phyloP scores from a whole-genome alignment of 306 rosid genomes.

The Cucurbita moschata region DNA sequence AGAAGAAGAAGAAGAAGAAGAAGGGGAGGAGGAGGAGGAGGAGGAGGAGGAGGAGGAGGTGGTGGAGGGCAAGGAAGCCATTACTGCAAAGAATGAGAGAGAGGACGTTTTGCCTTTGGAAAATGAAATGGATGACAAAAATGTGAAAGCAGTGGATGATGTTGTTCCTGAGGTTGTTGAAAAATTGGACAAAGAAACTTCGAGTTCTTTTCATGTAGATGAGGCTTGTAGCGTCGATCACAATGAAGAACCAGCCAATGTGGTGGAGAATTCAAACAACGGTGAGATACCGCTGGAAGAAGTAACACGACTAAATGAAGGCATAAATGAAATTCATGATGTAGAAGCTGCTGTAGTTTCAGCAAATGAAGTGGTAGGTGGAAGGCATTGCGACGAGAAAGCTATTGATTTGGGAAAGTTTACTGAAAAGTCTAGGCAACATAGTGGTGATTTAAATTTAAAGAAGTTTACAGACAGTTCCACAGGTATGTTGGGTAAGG shows the following conservation, averaged over 20 bases:
- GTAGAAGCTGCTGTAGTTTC: conserved; percentile 23
- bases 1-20: conserved; percentile 8
- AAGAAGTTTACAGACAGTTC: conserved; percentile 22
- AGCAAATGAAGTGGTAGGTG: conserved; percentile 24
- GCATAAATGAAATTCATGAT: conserved; percentile 18
- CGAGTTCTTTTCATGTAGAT: conserved; percentile 19
- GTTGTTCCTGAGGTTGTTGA: conserved; percentile 1
- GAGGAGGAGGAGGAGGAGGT: background rate
- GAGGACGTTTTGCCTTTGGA: conserved; percentile 16
- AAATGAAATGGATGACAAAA: conserved; percentile 9
- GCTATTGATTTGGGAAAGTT: conserved; percentile 10
- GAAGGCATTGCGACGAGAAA: conserved; percentile 23
- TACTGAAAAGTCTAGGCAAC: conserved; percentile 20
- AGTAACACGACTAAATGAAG: conserved; percentile 26
- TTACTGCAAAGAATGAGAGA: conserved; percentile 6
- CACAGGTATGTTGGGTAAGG: conserved; percentile 22
- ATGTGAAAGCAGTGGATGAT: conserved; percentile 19
- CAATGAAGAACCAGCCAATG: conserved; percentile 11
- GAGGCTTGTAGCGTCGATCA: conserved; percentile 18
- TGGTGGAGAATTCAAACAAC: conserved; percentile 6
- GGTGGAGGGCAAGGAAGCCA: conserved; percentile 28
- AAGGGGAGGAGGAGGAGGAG: background rate
- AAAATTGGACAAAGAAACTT: conserved; percentile 20
- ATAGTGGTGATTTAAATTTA: conserved; percentile 14
- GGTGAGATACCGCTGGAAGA: conserved; percentile 29